These are phyloP conservation scores for Massariosphaeria phaeospora DNA, from an alignment of 495 filamentous ascomycete species.

Conservation along the genomic window DNA sequence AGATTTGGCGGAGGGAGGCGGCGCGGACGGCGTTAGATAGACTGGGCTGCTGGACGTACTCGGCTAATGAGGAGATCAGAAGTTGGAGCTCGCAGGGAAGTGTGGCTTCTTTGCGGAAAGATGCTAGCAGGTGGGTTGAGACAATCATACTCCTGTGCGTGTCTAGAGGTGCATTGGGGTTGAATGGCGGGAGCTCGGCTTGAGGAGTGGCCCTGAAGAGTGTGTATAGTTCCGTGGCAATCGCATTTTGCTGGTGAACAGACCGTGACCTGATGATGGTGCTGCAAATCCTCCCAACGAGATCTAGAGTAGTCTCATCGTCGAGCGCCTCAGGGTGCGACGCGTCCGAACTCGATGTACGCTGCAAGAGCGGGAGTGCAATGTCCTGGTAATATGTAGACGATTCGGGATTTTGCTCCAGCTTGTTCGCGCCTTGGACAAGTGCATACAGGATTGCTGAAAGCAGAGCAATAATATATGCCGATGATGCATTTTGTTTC, in stretches of 20 bases:
- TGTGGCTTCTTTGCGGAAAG: slow-evolving; percentile 47
- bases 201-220: slow-evolving; percentile 44
- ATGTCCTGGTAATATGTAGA: slow-evolving; percentile 58
- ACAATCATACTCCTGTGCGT: slow-evolving; percentile 46
- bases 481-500: slow-evolving; percentile 49
- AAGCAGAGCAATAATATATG: slow-evolving; percentile 57
- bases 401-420: slow-evolving; percentile 48
- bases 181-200: slow-evolving; percentile 25
- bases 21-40: slow-evolving; percentile 37
- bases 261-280: slow-evolving; percentile 55
- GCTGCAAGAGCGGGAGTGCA: slow-evolving; percentile 43
- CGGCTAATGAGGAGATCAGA: slow-evolving; percentile 36
- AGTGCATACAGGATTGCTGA: slow-evolving; percentile 63
- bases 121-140: slow-evolving; percentile 59
- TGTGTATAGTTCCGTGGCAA: slow-evolving; percentile 54
- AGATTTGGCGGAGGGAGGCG: slow-evolving; percentile 56
- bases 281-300: slow-evolving; percentile 59
- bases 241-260: slow-evolving; percentile 49
- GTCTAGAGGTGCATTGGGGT: slow-evolving; percentile 2
- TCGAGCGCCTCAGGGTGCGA: slow-evolving; percentile 42
- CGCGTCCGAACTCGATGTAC: slow-evolving; percentile 13
- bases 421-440: slow-evolving; percentile 46
- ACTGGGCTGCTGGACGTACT: slow-evolving; percentile 9
- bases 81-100: slow-evolving; percentile 27
- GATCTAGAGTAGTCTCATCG: slow-evolving; percentile 49